phyloP scores from a whole-genome alignment of 2,329 filamentous ascomycete genomes.

The Microsporum audouinii region DNA sequence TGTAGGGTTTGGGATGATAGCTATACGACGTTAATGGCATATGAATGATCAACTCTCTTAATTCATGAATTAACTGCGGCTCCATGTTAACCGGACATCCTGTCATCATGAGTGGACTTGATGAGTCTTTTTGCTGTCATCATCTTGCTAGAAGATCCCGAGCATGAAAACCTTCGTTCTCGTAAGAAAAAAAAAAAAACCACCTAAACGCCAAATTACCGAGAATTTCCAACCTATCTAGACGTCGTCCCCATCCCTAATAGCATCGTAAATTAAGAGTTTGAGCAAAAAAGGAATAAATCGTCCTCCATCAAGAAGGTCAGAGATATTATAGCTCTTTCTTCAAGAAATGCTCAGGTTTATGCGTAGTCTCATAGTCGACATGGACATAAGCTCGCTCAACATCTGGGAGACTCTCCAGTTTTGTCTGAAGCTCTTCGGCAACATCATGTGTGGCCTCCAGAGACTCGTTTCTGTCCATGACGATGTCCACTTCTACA shows the following conservation, averaged over 20 bases:
- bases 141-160: neutral
- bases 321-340: conserved; percentile 43
- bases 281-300: neutral
- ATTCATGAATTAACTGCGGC: neutral
- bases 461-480: conserved; percentile 64
- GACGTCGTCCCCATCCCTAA: neutral
- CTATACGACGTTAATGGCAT: neutral
- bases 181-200: neutral
- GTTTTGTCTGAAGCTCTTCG: conserved; percentile 84
- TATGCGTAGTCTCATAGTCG: conserved; percentile 92
- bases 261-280: neutral
- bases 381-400: conserved; percentile 95
- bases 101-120: neutral
- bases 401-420: conserved; percentile 82
- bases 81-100: neutral
- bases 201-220: neutral
- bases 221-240: neutral
- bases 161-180: neutral
- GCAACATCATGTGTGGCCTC: conserved; percentile 81
- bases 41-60: neutral
- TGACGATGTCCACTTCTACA: conserved; percentile 92
- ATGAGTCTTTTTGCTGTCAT: neutral
- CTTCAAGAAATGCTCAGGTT: conserved; percentile 69
- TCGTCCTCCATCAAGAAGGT: neutral
- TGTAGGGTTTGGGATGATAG: neutral